Base-by-base conservation (phyloP, 2,329 filamentous ascomycete genomes). In the Verticillium albo-atrum region DNA sequence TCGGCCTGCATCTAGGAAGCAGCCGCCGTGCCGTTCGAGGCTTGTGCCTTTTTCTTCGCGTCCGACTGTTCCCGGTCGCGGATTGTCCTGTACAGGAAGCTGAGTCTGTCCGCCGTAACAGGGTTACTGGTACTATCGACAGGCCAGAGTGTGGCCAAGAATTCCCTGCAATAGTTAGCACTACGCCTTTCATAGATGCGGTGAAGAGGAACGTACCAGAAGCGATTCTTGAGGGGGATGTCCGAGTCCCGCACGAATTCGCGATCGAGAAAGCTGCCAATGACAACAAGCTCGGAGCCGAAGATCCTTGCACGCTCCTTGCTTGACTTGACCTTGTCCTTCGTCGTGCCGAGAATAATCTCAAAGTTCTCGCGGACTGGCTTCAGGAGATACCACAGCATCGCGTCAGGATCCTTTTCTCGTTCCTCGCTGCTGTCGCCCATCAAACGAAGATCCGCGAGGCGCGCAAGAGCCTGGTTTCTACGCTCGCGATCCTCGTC, bases 291-390 rank as follows among this genome's bases (percentile, higher is more conserved):
- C 67, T 88, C 83, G 28, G 77, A 75, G 65, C 86, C 87, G 68
- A 89, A 82, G 51, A 87, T 80, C 66, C 78, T 81, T 25, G 87
- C 82, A 52, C 87, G 80, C 57, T 84, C 80, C 64, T 87, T 86
- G 66, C 84, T 83, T 28, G 82, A 84, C 58, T 84, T 85, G 62
- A 87, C 83, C 55, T 82, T 82, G 64, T 86, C 85, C 64, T 83
- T 84, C 2, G 84, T 89, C 4, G 86, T 86, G 56, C 80, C 82
- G 58, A 83, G 77, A 58, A 89, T 83, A 28, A 77, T 79, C 63
- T 82, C 80, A 56, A 89, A 81, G 62, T 84, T 86, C 61, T 83
- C 79, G 55, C 79, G 79, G 28, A 89, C 83, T 15, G 85, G 84
- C 61, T 83, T 82, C 61, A 88, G 70, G 37, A 82, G 67, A 60